These are phyloP conservation scores for Diplodia intermedia DNA, from an alignment of 2,329 filamentous ascomycete genomes.

Conservation along the genomic window DNA sequence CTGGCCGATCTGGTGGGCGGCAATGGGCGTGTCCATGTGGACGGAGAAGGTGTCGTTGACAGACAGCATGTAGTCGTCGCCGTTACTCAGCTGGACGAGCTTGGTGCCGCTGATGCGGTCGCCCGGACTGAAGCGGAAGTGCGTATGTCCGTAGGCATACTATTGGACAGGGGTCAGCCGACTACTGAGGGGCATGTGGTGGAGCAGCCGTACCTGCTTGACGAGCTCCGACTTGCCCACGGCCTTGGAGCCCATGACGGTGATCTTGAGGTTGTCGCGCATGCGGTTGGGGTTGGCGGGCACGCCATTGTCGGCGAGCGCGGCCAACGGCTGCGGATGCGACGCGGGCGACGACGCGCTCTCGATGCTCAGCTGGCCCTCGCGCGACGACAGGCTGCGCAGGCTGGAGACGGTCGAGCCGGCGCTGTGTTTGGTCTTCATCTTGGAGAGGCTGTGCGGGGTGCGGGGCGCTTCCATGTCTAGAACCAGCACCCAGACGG, in stretches of 20 bases:
- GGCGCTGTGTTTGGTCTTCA: conserved; percentile 16
- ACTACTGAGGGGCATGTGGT: not conserved
- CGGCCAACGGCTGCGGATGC: not conserved
- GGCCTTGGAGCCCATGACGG: conserved; percentile 19
- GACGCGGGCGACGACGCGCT: conserved; percentile 20
- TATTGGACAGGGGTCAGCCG: conserved; percentile 21
- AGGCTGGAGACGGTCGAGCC: conserved; percentile 22
- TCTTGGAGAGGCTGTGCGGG: conserved; percentile 9
- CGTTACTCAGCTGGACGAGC: conserved; percentile 19
- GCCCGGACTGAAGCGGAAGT: conserved; percentile 25
- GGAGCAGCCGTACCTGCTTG: conserved; percentile 1
- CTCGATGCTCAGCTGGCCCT: conserved; percentile 27
- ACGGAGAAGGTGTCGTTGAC: conserved; percentile 28
- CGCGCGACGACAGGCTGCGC: conserved; percentile 27
- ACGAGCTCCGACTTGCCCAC: conserved; percentile 26
- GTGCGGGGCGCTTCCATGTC: conserved; percentile 16
- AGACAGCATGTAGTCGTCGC: conserved; percentile 28
- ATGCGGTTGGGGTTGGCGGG: conserved; percentile 29
- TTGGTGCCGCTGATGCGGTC: conserved; percentile 28
- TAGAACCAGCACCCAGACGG: conserved; percentile 1
- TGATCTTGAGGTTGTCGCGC: conserved; percentile 28
- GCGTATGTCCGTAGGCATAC: conserved; percentile 23
- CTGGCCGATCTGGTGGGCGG: conserved; percentile 28
- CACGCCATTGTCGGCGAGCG: conserved; percentile 15
- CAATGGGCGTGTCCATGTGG: conserved; percentile 25